Conservation (phyloP, 2,329 filamentous ascomycete genomes). For the Fusarium coffeatum region DNA sequence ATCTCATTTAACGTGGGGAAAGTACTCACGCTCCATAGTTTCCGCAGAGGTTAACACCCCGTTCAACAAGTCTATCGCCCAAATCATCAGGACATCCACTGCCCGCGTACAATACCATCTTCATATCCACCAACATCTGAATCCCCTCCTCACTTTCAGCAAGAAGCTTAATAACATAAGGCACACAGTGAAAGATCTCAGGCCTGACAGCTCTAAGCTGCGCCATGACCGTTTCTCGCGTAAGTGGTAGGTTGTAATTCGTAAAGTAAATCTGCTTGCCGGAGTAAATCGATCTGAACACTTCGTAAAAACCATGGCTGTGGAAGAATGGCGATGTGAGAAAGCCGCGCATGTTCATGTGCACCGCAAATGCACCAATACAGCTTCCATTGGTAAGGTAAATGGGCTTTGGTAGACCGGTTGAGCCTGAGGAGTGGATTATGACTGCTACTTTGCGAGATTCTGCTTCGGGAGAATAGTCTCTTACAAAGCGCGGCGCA, state of each 20-base stretch:
- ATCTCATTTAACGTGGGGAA: no score
- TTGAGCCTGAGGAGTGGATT: conserved; percentile 61
- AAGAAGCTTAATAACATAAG: conserved; percentile 72
- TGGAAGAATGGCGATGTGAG: conserved; percentile 70
- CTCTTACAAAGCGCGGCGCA: conserved; percentile 31
- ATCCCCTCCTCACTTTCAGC: conserved; percentile 68
- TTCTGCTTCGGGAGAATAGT: conserved; percentile 30
- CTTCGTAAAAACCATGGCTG: conserved; percentile 66
- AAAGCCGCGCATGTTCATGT: conserved; percentile 59
- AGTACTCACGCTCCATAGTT: conserved; percentile 66
- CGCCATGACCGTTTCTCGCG: conserved; percentile 59
- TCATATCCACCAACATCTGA: conserved; percentile 56
- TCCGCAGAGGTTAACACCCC: conserved; percentile 65
- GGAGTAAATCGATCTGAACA: conserved; percentile 64
- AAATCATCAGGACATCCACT: conserved; percentile 69
- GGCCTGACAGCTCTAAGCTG: conserved; percentile 53
- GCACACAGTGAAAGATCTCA: conserved; percentile 70
- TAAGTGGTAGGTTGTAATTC: conserved; percentile 67
- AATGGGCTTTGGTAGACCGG: conserved; percentile 72
- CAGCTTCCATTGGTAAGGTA: conserved; percentile 65
- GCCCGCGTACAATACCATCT: conserved; percentile 68
- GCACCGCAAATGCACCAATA: conserved; percentile 59
- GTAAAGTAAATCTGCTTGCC: conserved; percentile 64
- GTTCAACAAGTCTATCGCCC: conserved; percentile 63
- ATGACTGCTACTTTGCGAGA: conserved; percentile 36